Base-by-base conservation (phyloP, 352 stramenopile species). In the Blastocystis sp. region DNA sequence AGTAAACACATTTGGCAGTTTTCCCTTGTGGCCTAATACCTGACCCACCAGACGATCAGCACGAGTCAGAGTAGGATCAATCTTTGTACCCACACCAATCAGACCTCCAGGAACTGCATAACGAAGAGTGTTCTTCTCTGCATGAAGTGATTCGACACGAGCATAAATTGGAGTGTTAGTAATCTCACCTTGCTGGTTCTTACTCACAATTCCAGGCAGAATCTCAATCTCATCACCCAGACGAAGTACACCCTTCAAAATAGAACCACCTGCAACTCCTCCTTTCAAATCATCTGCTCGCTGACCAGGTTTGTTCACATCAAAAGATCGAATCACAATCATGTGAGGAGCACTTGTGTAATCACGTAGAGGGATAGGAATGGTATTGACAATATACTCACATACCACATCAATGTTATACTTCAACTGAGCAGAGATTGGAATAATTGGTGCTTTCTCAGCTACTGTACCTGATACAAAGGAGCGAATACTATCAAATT, bases 361-460 rank as follows among this genome's bases (percentile, higher is more conserved):
- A 91, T 99, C 95, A 65, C 96, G 92, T 32, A 89, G 54, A n/a
- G 97, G 97, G 61, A 99, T 93, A 42, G 96, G 96, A 85, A 99
- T 98, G 90, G 98, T 97, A 88, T 96, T 94, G 87, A 96, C 96
- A 89, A 99, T 96, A 92, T 98, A 99, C 92, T 99, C 96, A 90
- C 96, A 99, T 6, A 99, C 95, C 7, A 98, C 93, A 90, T 99
- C 97, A 87, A 99, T 97, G 91, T 99, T 99, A 92, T 99, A 99
- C 90, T 98, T 98, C 39, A 99, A 91, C 83, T 99, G 96, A 39
- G 97, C 96, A 87, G 93, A 98, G 89, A 99, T 99, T 37, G 96
- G 96, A 86, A 99, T 97, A 88, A 99, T 98, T 27, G 97, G 96
- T 37, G 96, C 96, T 73, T 95, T 93, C 89, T 98, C 96, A 32